Evolutionary conservation across 805 yeast species (phyloP), one percentile per base, ranked within the genome.

Genomic region (Debaryomyces hansenii): DNA sequence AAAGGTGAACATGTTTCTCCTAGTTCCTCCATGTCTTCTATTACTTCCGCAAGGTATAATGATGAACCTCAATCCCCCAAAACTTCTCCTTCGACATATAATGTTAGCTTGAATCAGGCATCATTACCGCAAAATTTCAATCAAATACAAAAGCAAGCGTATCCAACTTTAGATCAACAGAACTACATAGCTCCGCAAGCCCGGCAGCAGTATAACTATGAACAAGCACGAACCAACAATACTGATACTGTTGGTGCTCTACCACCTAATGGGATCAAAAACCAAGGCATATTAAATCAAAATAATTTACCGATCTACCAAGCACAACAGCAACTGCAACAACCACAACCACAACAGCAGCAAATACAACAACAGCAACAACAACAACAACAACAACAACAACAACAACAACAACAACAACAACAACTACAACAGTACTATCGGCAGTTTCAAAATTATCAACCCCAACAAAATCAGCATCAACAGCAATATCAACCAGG

Each of bases 51-150:
- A 4, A 63, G 62, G 42, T 54, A 55, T 15, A 49, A 56, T 11
- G 75, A 70, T 15, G 68, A 69, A 44, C 68, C 73, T 1, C 73
- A 68, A 40, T 67, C 74, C 4, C 77, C 77, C 0, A 70, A 63
- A 35, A 64, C 74, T 1, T 67, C 73, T 1, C 75, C 74, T 0
- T 50, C 52, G 10, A 49, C 42, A 4, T 34, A 44, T 29, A 35
- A 51, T 31, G 40, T 48, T 20, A 45, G 43, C 34, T 34, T 50
- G 14, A 29, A 48, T 16, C 48, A 41, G 27, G 38, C 21, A 14
- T 48, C 52, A 47, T 34, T 42, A 21, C 42, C 50, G 36, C 36
- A 46, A 20, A 47, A 40, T 33, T 62, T 52, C 37, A 56, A 47
- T 42, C 59, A 47, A 40, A 62, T 49, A 20, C 62, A 43, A 46